Evolutionary conservation across 1,284 basidiomycete genomes (phyloP).

Genomic region (Trametes hirsuta): DNA sequence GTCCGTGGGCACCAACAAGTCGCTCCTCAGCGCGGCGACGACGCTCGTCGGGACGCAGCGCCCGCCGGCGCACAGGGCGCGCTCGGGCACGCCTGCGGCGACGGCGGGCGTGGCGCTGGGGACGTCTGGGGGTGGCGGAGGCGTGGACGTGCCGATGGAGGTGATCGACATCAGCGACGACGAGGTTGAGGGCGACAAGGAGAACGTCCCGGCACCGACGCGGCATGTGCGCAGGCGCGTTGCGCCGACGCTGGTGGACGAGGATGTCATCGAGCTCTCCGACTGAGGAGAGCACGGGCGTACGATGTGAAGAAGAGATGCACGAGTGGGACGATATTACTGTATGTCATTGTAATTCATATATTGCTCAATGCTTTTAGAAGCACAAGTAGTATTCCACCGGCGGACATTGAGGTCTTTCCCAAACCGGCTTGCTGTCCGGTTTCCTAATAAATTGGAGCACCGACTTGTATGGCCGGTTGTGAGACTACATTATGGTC

Average conservation of each 20-base stretch:
- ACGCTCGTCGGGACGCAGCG: neutral
- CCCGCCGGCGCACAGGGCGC: neutral
- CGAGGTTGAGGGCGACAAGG: slow-evolving; percentile 61
- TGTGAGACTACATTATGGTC: too few species aligned
- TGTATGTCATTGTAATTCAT: slow-evolving; percentile 9
- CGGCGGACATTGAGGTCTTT: too few species aligned
- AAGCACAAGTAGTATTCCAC: too few species aligned
- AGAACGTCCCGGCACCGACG: slow-evolving; percentile 60
- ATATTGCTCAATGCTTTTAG: neutral
- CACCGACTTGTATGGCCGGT: too few species aligned
- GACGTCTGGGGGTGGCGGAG: slow-evolving; percentile 1
- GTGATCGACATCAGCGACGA: slow-evolving; percentile 44
- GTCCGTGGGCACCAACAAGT: neutral
- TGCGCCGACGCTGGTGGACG: slow-evolving; percentile 8
- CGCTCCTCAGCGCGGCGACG: slow-evolving; percentile 3
- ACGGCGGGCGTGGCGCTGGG: slow-evolving; percentile 3
- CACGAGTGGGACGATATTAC: slow-evolving; percentile 2
- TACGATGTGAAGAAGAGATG: neutral
- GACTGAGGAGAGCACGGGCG: slow-evolving; percentile 15
- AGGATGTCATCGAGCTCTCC: slow-evolving; percentile 31
- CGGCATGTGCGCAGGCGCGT: slow-evolving; percentile 53
- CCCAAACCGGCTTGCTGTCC: too few species aligned
- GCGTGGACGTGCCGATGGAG: slow-evolving; percentile 5
- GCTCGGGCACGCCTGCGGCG: neutral
- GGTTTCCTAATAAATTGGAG: too few species aligned